Base-by-base conservation (phyloP, 306 rosid genomes). In the Dicorynia guianensis region DNA sequence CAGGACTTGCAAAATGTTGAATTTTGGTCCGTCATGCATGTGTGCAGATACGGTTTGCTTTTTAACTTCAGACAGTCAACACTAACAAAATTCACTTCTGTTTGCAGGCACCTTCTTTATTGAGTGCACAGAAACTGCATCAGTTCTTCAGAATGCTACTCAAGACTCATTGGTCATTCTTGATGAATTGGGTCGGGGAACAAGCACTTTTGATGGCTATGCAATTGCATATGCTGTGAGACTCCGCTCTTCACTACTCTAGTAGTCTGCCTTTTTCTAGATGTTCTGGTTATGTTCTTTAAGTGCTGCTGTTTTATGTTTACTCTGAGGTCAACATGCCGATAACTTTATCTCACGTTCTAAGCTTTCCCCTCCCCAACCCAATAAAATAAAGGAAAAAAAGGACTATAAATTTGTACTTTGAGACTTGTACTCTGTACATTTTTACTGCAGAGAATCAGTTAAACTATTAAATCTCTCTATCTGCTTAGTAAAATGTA, bases 181-280 rank as follows among this genome's bases (percentile, higher is more conserved):
- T 44, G 97, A 92, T 62, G 98, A 95, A 86, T 65, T 95, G 83
- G 98, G 98, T 52, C 91, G 98, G 63, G 98, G 98, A 86, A 95
- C 98, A 6, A 90, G 98, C 89, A 90, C 98, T 7, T 95, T 92
- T 76, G 97, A 95, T 73, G 98, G 98, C 72, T 95, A 95, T 69
- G 98, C 98, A 84, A 95, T 95, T 75, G 98, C 98, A 39, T 95
- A 90, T 75, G 89, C 98, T 63, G 98, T 95, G 78, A 90, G 96
- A 33, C 63, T 58, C 61, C 35, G 4, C 75, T 14, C 64, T 63
- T 65, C 12, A 57, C 56, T 56, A 20, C 35, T 59, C 13, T 30
- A 50, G n/a, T 30, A 50, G n/a, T 8, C 35, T 36, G 3, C 14
- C 33, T 15, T 69, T 66, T 67, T 62, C 59, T 43, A 19, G 25